Evolutionary conservation across 768 basidiomycete genomes (phyloP).

Genomic region (Cantharellus cinnabarinus): DNA sequence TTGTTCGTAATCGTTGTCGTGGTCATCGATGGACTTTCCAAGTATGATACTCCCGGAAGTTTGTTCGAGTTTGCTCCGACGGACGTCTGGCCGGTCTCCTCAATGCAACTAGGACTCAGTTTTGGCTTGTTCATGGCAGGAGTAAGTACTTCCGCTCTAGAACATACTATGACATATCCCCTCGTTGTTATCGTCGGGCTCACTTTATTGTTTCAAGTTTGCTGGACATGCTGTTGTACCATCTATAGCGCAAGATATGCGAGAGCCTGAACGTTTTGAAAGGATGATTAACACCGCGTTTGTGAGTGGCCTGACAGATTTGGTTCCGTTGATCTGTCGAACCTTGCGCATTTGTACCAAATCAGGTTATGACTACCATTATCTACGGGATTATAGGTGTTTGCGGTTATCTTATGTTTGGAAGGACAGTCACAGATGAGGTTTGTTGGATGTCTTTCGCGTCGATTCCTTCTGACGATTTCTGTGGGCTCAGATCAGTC

Average conservation of each 20-base stretch:
- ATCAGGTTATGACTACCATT: slow-evolving; percentile 38
- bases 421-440: slow-evolving; percentile 57
- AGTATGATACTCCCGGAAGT: slow-evolving; percentile 55
- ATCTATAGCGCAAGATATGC: slow-evolving; percentile 77
- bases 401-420: slow-evolving; percentile 86
- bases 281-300: slow-evolving; percentile 74
- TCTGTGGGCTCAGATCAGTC: slow-evolving; percentile 39
- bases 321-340: slow-evolving; percentile 1
- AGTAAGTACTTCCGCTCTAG: slow-evolving; percentile 22
- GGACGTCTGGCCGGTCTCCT: slow-evolving; percentile 29
- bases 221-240: slow-evolving; percentile 87
- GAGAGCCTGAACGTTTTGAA: slow-evolving; percentile 58
- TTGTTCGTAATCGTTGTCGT: slow-evolving; percentile 56
- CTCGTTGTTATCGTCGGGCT: too few species aligned
- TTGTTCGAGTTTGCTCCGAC: slow-evolving; percentile 60
- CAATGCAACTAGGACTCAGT: slow-evolving; percentile 46
- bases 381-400: slow-evolving; percentile 43
- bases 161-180: background rate
- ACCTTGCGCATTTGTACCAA: background rate
- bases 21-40: slow-evolving; percentile 62
- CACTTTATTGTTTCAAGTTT: slow-evolving; percentile 27
- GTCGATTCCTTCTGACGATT: background rate
- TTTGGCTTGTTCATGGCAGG: slow-evolving; percentile 89
- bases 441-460: slow-evolving; percentile 18
- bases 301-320: slow-evolving; percentile 24